A percentile compares a stretch with the other conserved stretches of the same genome.
These are phyloP conservation scores for Crepidotus sp. DNA, from an alignment of 1,284 basidiomycete species.

Conservation along the genomic window DNA sequence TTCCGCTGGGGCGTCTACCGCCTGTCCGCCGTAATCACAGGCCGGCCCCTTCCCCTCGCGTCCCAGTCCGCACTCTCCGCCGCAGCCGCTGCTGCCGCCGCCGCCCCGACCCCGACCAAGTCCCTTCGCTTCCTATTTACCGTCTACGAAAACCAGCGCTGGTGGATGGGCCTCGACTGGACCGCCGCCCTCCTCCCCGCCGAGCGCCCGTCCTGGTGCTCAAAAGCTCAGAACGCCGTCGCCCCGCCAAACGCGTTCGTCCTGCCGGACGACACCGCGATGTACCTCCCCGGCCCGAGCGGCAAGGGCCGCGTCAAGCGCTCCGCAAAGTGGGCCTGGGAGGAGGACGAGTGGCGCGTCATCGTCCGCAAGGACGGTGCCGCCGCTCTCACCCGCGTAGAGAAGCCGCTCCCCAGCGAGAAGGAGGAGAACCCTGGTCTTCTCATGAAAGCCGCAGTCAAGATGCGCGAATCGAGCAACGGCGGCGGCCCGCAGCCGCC, in stretches of 20 bases:
- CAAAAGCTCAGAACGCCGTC: slow-evolving; percentile 45
- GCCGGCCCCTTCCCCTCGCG: slow-evolving; percentile 38
- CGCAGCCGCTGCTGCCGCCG: slow-evolving; percentile 27
- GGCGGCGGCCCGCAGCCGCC: too few species aligned
- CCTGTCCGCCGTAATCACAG: slow-evolving; percentile 42
- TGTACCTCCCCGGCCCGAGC: slow-evolving; percentile 43
- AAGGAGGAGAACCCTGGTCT: slow-evolving; percentile 42
- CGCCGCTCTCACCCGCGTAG: slow-evolving; percentile 40
- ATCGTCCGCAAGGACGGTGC: slow-evolving; percentile 50
- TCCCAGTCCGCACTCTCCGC: slow-evolving; percentile 25
- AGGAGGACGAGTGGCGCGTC: slow-evolving; percentile 81
- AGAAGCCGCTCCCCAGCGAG: slow-evolving; percentile 44
- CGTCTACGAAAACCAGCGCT: slow-evolving; percentile 90
- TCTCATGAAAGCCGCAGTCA: slow-evolving; percentile 40
- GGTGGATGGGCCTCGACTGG: slow-evolving; percentile 91
- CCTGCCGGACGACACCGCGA: slow-evolving; percentile 45
- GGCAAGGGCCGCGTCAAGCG: slow-evolving; percentile 47
- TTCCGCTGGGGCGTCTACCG: slow-evolving; percentile 51
- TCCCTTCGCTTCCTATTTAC: slow-evolving; percentile 76
- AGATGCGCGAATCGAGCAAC: slow-evolving; percentile 34
- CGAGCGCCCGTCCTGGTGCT: slow-evolving; percentile 87
- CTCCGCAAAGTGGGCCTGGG: slow-evolving; percentile 77
- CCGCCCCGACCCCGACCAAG: slow-evolving; percentile 29
- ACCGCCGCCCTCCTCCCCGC: slow-evolving; percentile 85
- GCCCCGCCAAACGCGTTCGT: slow-evolving; percentile 59